Evolutionary conservation across 2,329 filamentous ascomycete species (phyloP), one percentile per base, ranked within the genome.

Genomic region (Rachicladosporium sp.): DNA sequence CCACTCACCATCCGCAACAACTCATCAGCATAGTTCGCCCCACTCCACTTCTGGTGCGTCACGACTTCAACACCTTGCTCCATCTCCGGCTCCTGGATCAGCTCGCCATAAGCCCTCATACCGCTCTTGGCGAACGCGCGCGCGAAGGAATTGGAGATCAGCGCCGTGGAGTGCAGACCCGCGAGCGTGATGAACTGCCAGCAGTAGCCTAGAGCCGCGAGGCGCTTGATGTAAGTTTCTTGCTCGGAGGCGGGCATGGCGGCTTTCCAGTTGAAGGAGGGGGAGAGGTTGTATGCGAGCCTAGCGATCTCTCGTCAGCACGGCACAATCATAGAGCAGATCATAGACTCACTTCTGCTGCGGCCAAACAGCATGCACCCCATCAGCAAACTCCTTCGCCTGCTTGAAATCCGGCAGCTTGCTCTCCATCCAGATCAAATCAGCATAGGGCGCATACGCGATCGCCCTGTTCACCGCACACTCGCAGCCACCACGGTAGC

Each of bases 101-200:
- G 74, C 70, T 96, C 88, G 59, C 89, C 89, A 62, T 96, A 98
- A 10, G 89, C 91, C 42, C 88, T 79, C 89, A 98, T 98, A 42
- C 89, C 89, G 44, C 81, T 69, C 61, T 76, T 69, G 42, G 81
- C 73, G 62, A 83, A 98, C 36, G 85, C 84, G 59, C 78, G 76
- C 44, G 86, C 79, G 66, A 98, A 98, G 47, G 80, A 78, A 66
- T 96, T 78, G 55, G 80, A 81, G 67, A 94, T 93, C 38, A 98
- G 76, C 30, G 89, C 91, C 3, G 86, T 95, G 46, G 86, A 93
- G 71, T 98, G 91, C 58, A 98, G 74, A 51, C 91, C 91, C 4
- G 89, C 91, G 35, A 98, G 77, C n/a, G 91, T 98, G 70, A 98
- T 98, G 73, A 98, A 98, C 66, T 98, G 91, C 91, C 91, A 98